These are phyloP conservation scores for Flagelloscypha sp. DNA, from an alignment of 768 basidiomycete species.

Conservation along the genomic window DNA sequence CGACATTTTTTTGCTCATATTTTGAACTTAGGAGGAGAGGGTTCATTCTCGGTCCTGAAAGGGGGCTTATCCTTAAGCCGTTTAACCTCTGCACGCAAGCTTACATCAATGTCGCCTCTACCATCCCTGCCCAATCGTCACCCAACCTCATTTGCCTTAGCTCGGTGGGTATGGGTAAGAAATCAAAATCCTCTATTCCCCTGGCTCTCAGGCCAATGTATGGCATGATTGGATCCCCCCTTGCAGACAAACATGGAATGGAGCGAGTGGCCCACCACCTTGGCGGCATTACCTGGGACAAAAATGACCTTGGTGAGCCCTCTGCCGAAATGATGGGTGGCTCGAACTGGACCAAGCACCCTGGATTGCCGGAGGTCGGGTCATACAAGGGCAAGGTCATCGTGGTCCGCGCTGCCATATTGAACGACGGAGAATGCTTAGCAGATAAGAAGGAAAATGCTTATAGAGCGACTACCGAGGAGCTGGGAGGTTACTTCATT, in stretches of 20 bases:
- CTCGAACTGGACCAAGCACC: conserved; percentile 31
- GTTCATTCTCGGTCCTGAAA: conserved; percentile 35
- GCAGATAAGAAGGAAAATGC: conserved; percentile 28
- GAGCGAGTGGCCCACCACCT: conserved; percentile 44
- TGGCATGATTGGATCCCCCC: conserved; percentile 33
- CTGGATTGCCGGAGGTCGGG: conserved; percentile 37
- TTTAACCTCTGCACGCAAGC: conserved; percentile 51
- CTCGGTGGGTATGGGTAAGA: conserved; percentile 40
- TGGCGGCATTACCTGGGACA: conserved; percentile 45
- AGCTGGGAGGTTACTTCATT: conserved; percentile 42
- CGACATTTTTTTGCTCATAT: too few species aligned
- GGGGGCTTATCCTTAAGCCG: conserved; percentile 42
- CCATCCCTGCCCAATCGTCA: conserved; percentile 32
- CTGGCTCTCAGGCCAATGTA: conserved; percentile 42
- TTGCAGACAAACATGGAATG: conserved; percentile 52
- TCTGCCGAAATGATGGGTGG: conserved; percentile 36
- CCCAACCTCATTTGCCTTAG: conserved; percentile 50
- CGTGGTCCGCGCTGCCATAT: conserved; percentile 49
- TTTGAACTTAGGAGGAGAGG: conserved; percentile 44
- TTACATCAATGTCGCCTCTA: conserved; percentile 47
- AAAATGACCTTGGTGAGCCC: conserved; percentile 28
- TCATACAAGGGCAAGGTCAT: conserved; percentile 30
- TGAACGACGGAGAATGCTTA: conserved; percentile 49
- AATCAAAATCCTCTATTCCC: conserved; percentile 39
- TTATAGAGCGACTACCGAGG: conserved; percentile 38